phyloP scores from a whole-genome alignment of 148 eudicot species.

The Polygonum maritimum region DNA sequence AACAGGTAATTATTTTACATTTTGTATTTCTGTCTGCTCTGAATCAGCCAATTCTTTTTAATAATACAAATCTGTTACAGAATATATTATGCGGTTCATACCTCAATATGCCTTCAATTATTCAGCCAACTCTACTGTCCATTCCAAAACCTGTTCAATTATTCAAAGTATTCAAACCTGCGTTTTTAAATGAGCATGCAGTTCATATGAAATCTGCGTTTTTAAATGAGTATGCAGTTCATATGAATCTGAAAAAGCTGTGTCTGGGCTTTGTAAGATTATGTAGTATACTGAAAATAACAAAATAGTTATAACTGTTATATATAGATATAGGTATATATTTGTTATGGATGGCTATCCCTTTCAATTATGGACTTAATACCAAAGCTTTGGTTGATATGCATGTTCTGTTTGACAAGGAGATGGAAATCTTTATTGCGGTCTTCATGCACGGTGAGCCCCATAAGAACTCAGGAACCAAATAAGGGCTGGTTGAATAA shows the following conservation, averaged over 20 bases:
- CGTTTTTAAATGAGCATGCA: no score
- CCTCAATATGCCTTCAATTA: neutral
- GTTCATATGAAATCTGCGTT: no score
- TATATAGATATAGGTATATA: neutral
- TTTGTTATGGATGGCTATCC: neutral
- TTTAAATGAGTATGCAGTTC: no score
- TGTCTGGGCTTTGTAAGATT: no score
- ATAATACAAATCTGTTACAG: neutral
- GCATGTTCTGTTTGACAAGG: conserved; percentile 39
- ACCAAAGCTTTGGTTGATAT: neutral
- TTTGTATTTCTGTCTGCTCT: neutral
- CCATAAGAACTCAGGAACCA: no score
- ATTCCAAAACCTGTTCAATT: neutral
- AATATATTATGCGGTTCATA: neutral
- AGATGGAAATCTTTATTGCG: conserved; percentile 77
- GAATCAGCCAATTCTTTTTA: neutral
- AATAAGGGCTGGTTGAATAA: no score
- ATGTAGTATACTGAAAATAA: neutral
- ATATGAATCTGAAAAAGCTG: no score
- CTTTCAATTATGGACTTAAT: neutral
- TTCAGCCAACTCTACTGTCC: neutral
- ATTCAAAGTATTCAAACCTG: no score
- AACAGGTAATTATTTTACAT: conserved; percentile 46
- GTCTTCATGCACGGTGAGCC: conserved; percentile 91
- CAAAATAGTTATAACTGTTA: no score